Percentiles rank a stretch among this genome's conserved stretches.
phyloP scores from a whole-genome alignment of 2,329 filamentous ascomycete genomes.

The Verticillium tricorpus region DNA sequence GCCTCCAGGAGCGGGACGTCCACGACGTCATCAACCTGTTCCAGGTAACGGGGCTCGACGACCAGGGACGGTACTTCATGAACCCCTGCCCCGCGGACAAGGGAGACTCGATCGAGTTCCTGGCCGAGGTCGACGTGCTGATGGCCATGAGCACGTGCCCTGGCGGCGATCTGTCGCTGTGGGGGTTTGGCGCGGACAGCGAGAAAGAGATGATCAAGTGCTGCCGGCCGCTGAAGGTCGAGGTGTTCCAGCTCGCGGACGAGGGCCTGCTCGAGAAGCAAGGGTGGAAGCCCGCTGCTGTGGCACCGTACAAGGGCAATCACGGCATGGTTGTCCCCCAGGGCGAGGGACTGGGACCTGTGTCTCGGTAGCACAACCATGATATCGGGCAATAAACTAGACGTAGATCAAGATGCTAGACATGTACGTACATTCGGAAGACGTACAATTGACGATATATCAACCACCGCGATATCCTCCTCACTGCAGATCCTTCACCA shows the following conservation, averaged over 20 bases:
- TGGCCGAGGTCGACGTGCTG: conserved; percentile 74
- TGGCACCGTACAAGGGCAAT: conserved; percentile 57
- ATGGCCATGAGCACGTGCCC: conserved; percentile 66
- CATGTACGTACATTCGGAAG: too few relatives aligned
- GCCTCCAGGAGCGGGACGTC: conserved; percentile 67
- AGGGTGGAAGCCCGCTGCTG: conserved; percentile 59
- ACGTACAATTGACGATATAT: too few relatives aligned
- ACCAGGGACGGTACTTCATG: conserved; percentile 73
- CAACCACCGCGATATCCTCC: too few relatives aligned
- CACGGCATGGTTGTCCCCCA: conserved; percentile 53
- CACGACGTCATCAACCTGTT: conserved; percentile 87
- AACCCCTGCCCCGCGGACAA: conserved; percentile 51
- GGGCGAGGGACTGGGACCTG: conserved; percentile 2
- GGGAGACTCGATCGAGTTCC: conserved; percentile 67
- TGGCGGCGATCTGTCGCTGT: conserved; percentile 75
- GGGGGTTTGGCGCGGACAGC: conserved; percentile 70
- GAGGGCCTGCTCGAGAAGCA: conserved; percentile 39
- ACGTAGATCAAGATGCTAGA: too few relatives aligned
- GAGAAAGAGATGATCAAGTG: conserved; percentile 65
- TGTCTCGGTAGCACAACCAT: neutral
- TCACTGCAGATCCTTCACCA: conserved; percentile 33
- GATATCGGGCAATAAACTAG: too few relatives aligned
- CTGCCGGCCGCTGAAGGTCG: conserved; percentile 69
- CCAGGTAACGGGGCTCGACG: conserved; percentile 75
- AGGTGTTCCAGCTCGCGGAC: conserved; percentile 63